Conservation (phyloP, 768 basidiomycete species). For the Boletus bicolor region DNA sequence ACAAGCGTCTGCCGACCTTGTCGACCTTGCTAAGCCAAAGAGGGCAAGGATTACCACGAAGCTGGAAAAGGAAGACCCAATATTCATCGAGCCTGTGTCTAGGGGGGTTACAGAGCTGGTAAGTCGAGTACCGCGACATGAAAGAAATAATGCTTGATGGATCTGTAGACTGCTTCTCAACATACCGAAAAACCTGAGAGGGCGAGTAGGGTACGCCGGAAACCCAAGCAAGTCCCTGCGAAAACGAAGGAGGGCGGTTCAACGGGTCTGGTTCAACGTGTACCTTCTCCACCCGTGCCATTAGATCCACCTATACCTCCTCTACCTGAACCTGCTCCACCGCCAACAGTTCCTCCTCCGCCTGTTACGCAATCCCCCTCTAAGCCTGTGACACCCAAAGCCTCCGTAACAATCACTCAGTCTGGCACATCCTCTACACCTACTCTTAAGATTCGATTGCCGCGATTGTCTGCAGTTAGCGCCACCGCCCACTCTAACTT, state of each 20-base stretch:
- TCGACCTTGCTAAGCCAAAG: conserved; percentile 28
- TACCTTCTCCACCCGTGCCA: conserved; percentile 11
- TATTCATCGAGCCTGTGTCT: conserved; percentile 2
- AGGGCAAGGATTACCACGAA: conserved; percentile 29
- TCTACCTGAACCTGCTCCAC: conserved; percentile 13
- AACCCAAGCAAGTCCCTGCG: conserved; percentile 11
- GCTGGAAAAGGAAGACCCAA: conserved; percentile 24
- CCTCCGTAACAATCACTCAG: conserved; percentile 35
- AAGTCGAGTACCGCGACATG: conserved; percentile 4
- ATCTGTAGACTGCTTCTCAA: conserved; percentile 9
- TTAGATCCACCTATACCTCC: conserved; percentile 14
- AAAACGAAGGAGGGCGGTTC: conserved; percentile 19
- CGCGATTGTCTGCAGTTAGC: conserved; percentile 31
- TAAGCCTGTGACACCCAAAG: conserved; percentile 32
- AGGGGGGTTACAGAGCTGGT: conserved; percentile 13
- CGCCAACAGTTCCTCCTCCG: conserved; percentile 1
- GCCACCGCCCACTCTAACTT: conserved; percentile 22
- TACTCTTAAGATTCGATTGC: conserved; percentile 34
- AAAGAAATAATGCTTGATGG: conserved; percentile 1
- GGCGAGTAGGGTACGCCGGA: conserved; percentile 25
- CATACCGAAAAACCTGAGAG: conserved; percentile 15
- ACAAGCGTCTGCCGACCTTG: conserved; percentile 16
- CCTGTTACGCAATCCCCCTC: conserved; percentile 10
- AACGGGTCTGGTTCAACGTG: conserved; percentile 4
- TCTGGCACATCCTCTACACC: conserved; percentile 31